phyloP scores from a whole-genome alignment of 164 flowering plant species.

The Stephania cephalantha region DNA sequence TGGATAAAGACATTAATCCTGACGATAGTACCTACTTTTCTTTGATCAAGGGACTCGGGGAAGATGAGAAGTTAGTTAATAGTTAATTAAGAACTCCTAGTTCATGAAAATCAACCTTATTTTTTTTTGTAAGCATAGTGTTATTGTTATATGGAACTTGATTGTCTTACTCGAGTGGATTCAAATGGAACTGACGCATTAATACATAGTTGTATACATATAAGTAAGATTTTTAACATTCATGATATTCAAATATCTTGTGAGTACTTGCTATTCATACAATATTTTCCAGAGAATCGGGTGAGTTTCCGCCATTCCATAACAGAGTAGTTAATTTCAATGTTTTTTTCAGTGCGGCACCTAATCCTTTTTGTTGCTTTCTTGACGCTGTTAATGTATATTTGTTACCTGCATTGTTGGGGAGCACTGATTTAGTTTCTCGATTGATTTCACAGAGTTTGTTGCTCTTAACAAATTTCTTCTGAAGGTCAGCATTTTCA shows the following conservation, averaged over 20 bases:
- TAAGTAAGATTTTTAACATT: too few relatives aligned
- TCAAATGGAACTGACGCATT: too few relatives aligned
- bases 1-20: conserved; percentile 67
- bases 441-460: conserved; percentile 43
- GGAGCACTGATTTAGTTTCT: neutral
- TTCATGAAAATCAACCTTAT: too few relatives aligned
- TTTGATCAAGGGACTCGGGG: conserved; percentile 50
- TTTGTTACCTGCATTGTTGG: neutral
- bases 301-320: too few relatives aligned
- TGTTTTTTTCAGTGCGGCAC: neutral
- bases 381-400: neutral
- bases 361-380: neutral
- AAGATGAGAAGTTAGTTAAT: conserved; percentile 16
- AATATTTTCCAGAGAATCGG: too few relatives aligned
- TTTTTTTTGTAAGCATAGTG: too few relatives aligned
- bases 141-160: too few relatives aligned
- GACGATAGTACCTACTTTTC: conserved; percentile 61
- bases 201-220: too few relatives aligned
- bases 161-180: too few relatives aligned
- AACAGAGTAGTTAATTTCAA: too few relatives aligned
- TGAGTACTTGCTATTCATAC: too few relatives aligned
- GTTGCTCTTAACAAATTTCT: conserved; percentile 73
- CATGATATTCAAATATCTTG: too few relatives aligned
- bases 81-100: neutral
- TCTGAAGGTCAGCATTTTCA: conserved; percentile 39